These are phyloP conservation scores for Pseudofabraea citricarpa DNA, from an alignment of 2,329 filamentous ascomycete species.

Conservation along the genomic window DNA sequence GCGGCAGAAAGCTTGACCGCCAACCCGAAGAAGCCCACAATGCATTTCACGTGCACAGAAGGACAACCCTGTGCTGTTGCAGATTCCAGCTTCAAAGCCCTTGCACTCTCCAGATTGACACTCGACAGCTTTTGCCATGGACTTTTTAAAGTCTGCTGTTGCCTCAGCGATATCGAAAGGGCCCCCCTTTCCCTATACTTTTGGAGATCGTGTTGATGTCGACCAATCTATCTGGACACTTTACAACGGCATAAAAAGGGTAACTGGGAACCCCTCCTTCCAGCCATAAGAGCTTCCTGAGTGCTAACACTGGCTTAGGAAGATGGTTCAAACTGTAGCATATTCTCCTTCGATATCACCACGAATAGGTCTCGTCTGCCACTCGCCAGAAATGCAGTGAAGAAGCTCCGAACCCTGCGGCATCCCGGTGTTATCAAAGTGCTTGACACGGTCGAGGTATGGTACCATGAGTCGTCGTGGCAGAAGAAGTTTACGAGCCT, in stretches of 20 bases:
- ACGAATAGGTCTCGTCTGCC: slow-evolving; percentile 77
- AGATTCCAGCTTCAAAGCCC: no score
- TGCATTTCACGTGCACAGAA: no score
- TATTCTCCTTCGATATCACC: slow-evolving; percentile 90
- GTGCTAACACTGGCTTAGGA: slow-evolving; percentile 53
- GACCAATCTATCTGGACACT: slow-evolving; percentile 96
- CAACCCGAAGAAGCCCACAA: no score
- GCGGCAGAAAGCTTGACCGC: no score
- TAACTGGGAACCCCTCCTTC: no score
- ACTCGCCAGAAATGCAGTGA: slow-evolving; percentile 87
- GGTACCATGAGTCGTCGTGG: slow-evolving; percentile 7
- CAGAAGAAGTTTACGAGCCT: slow-evolving; percentile 16
- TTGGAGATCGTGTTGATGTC: slow-evolving; percentile 88
- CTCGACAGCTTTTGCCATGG: slow-evolving; percentile 66
- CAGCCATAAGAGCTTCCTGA: no score
- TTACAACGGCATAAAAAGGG: slow-evolving; percentile 88
- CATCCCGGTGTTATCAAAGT: slow-evolving; percentile 95
- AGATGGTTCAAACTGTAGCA: slow-evolving; percentile 89
- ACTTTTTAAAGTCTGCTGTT: slow-evolving; percentile 96
- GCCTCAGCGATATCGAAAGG: slow-evolving; percentile 95
- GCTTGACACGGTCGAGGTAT: slow-evolving; percentile 87
- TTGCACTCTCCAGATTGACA: no score
- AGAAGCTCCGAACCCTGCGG: slow-evolving; percentile 86
- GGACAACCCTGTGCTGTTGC: no score
- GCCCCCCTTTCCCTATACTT: slow-evolving; percentile 85